Base-by-base conservation (phyloP, 371 early-diverging fungal species). In the Mortierella sp. region DNA sequence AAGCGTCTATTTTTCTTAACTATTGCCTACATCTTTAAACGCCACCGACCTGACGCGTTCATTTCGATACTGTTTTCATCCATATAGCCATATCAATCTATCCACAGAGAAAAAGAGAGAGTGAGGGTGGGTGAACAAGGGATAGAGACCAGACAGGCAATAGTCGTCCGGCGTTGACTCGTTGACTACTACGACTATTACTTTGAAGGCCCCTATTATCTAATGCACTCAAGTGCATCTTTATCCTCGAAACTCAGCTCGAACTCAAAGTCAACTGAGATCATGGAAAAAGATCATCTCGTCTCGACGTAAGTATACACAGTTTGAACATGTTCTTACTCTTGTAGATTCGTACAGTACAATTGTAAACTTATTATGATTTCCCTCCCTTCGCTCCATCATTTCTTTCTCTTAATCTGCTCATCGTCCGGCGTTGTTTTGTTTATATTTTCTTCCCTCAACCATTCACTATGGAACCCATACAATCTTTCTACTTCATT, bases 201-300 rank as follows among this genome's bases (percentile, higher is more conserved):
- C 47, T 13, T 16, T 13, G 13, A 24, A 61, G 41, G 43, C 61
- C 61, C 43, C 61, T 41, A 61, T 43, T 15, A 19, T 19, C 43
- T 40, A 10, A 58, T 66, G 58, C 57, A 41, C 66, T 61, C 69
- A 22, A 40, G n/a, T 55, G 65, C 55, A 40, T 50, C 65, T 36
- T 19, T 65, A 21, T 53, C 41, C 22, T 43, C 21, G 36, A 53
- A 53, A 58, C 38, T 41, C 59, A 67, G n/a, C 24, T 24, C 28
- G 28, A 28, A 28, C 28, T 24, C 24, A 40, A 57, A 38, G 58
- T 24, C 55, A 15, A 22, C 41, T 52, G 19, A 47, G 40, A 41
- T 41, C 9, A 28, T 16, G 19, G 19, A 61, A 40, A 38, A 33
- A 43, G 47, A 32, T 52, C 55, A 60, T 41, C 15, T 22, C 22